phyloP scores from a whole-genome alignment of 2,329 filamentous ascomycete genomes.

The Tolypocladium cylindrosporum region DNA sequence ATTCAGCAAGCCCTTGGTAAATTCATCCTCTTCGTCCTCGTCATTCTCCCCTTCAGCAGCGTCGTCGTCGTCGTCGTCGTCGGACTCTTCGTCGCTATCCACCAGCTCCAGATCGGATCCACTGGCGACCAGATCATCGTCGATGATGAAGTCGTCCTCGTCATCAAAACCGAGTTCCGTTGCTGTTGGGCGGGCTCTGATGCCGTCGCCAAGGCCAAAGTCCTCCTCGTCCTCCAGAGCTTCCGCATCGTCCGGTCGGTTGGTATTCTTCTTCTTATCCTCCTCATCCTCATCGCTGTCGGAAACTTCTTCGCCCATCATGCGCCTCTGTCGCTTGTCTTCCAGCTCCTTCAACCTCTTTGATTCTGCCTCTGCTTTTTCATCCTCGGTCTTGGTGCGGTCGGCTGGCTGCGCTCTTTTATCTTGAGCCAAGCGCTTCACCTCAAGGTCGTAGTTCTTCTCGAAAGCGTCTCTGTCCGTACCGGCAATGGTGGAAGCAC shows the following conservation, averaged over 20 bases:
- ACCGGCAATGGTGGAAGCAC: constrained; percentile 26
- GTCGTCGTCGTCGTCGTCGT: constrained; percentile 29
- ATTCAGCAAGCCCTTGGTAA: constrained; percentile 57
- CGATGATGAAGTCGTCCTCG: constrained; percentile 87
- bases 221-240: constrained; percentile 40
- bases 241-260: constrained; percentile 23
- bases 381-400: constrained; percentile 84
- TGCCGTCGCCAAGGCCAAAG: constrained; percentile 51
- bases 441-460: constrained; percentile 76
- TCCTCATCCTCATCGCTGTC: constrained; percentile 52
- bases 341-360: constrained; percentile 71
- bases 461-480: constrained; percentile 63
- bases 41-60: constrained; percentile 26
- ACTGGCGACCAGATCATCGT: constrained; percentile 79
- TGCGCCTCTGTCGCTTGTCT: constrained; percentile 69
- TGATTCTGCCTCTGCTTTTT: constrained; percentile 69
- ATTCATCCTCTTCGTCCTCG: constrained; percentile 54
- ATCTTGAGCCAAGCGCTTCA: constrained; percentile 77
- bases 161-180: constrained; percentile 71
- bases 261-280: constrained; percentile 26
- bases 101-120: constrained; percentile 58
- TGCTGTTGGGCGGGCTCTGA: constrained; percentile 45
- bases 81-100: constrained; percentile 42
- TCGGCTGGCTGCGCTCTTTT: constrained; percentile 76
- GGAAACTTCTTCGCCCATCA: constrained; percentile 70